Evolutionary conservation across 257 asterid genomes (phyloP), one percentile per base, ranked within the genome.

Genomic region (Handroanthus guayacan): DNA sequence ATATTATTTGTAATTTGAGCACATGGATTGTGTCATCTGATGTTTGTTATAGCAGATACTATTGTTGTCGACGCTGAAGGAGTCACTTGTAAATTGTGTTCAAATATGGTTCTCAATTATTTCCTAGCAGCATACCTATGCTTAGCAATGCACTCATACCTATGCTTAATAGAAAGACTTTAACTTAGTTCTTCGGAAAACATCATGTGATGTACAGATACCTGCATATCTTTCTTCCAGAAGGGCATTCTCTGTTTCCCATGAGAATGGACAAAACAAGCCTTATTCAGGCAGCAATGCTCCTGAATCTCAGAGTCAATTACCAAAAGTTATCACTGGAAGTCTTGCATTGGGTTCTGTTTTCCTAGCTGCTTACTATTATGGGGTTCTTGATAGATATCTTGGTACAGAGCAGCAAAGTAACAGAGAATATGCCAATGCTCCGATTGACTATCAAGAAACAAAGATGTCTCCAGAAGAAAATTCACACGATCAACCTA

Each of bases 161-260:
- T 11, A 14, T 48, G 12, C 54, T 44, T 61, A 20, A 31, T 56
- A 25, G 31, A 60, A 61, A 62, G n/a, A 31, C 54, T 25, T 55
- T 14, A 54, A 31, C 3, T 58, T 64, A 31, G 39, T 34, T 69
- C 13, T 72, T 67, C 57, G 71, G 71, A 79, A 68, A 72, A 75
- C 60, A 44, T 82, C 75, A 47, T 69, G 52, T 64, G 58, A 63
- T 82, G 67, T 71, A 88, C 94, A 95, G 99, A 82, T 84, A 68
- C 97, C 98, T 67, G 87, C 97, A 71, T 89, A 88, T 84, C 97
- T 89, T 82, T 85, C 90, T 82, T 87, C 96, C 61, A 88, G 98
- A 86, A 91, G 89, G 83, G 81, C 79, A 9, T 89, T 85, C 72
- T 91, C 97, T 55, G 92, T 64, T 81, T 75, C 96, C 34, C 87